Evolutionary conservation across 192 early-diverging fungal genomes (phyloP).

Genomic region (Mortierella alpina): DNA sequence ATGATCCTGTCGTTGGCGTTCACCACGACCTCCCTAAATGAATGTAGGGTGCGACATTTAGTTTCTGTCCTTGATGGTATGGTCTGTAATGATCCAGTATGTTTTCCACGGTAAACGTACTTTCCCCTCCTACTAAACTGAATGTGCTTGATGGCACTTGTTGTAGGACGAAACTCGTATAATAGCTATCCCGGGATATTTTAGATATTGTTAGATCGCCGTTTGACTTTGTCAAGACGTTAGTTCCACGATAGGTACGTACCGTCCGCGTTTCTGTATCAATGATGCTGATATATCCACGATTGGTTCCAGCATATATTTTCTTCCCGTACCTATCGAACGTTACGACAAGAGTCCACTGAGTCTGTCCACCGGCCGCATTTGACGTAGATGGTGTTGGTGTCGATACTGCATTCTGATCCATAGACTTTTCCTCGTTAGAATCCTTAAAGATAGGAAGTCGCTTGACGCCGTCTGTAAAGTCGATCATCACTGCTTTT

Average conservation of each 20-base stretch:
- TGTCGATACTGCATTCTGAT: conserved; percentile 31
- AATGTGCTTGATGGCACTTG: conserved; percentile 67
- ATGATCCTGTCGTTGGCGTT: conserved; percentile 86
- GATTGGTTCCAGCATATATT: conserved; percentile 74
- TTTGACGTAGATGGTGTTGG: background rate
- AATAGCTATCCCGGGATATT: conserved; percentile 3
- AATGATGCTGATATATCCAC: conserved; percentile 73
- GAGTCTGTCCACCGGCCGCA: conserved; percentile 8
- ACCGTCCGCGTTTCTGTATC: conserved; percentile 67
- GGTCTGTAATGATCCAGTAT: background rate
- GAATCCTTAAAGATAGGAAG: conserved; percentile 16
- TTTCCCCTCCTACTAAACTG: conserved; percentile 73
- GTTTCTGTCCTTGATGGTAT: background rate
- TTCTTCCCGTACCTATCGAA: conserved; percentile 59
- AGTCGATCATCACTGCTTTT: conserved; percentile 59
- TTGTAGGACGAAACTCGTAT: conserved; percentile 50
- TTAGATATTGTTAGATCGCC: background rate
- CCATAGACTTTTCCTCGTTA: conserved; percentile 3
- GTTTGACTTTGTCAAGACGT: background rate
- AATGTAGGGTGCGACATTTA: background rate
- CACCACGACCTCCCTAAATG: conserved; percentile 76
- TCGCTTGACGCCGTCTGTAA: conserved; percentile 50
- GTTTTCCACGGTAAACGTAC: conserved; percentile 47
- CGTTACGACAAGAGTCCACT: conserved; percentile 39
- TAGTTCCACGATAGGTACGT: conserved; percentile 1